phyloP scores from a whole-genome alignment of 169 alveolate species.

The Blepharisma undulans region DNA sequence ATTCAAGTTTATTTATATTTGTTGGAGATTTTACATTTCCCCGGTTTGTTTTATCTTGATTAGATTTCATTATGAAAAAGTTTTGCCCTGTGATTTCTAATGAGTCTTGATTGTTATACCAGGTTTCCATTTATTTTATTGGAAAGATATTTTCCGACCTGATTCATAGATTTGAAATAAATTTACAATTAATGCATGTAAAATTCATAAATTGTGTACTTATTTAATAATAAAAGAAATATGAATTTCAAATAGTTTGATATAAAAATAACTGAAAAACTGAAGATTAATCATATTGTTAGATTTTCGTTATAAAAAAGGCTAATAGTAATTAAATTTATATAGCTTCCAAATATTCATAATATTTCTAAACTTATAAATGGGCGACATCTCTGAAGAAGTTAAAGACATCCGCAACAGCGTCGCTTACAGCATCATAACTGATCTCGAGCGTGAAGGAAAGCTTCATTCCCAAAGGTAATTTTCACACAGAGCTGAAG shows the following conservation, averaged over 20 bases:
- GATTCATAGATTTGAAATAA: background rate
- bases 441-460: slow-evolving; percentile 33
- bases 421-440: slow-evolving; percentile 28
- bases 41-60: background rate
- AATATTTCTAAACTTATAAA: background rate
- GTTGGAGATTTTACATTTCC: background rate
- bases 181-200: background rate
- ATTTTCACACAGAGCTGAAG: background rate
- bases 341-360: no score
- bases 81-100: background rate
- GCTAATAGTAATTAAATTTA: no score
- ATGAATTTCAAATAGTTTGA: no score
- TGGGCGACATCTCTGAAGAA: slow-evolving; percentile 10
- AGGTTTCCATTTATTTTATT: background rate
- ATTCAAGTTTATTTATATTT: background rate
- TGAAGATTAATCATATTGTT: no score
- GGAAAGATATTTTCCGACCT: background rate
- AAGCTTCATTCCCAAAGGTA: background rate
- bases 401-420: slow-evolving; percentile 27
- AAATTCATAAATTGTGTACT: background rate
- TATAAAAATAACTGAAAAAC: no score
- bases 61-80: background rate
- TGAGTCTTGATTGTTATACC: background rate
- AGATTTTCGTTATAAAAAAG: no score
- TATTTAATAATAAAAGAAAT: no score